A percentile compares a stretch with the other conserved stretches of the same genome.
Evolutionary conservation across 768 basidiomycete species (phyloP).

Genomic region (Piloderma croceum): DNA sequence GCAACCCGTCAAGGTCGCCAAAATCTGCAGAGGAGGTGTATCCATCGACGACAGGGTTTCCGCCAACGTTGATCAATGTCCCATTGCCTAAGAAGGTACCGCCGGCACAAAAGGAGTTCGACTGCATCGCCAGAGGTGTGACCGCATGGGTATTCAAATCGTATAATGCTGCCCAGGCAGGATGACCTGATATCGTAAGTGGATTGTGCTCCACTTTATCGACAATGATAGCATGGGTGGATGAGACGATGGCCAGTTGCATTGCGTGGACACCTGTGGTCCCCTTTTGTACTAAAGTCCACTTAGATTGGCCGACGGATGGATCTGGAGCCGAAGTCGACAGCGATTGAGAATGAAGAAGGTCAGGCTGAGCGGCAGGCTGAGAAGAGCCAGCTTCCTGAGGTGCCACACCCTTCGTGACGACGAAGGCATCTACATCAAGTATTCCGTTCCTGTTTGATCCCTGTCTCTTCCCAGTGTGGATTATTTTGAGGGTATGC

Average conservation of each 20-base stretch:
- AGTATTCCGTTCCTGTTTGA: conserved; percentile 31
- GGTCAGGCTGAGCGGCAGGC: background rate
- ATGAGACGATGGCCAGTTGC: conserved; percentile 67
- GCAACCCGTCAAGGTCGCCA: conserved; percentile 68
- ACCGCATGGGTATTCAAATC: conserved; percentile 60
- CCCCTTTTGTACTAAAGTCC: conserved; percentile 61
- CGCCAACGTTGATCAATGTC: conserved; percentile 73
- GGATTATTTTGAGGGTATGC: conserved; percentile 62
- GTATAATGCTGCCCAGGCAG: conserved; percentile 77
- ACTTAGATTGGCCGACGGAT: conserved; percentile 26
- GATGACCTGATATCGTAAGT: conserved; percentile 63
- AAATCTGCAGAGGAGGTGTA: conserved; percentile 67
- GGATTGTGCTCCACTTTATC: conserved; percentile 90
- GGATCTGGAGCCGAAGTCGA: conserved; percentile 6
- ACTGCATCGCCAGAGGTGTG: conserved; percentile 57
- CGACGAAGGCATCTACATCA: conserved; percentile 64
- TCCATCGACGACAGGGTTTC: conserved; percentile 68
- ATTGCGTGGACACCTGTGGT: conserved; percentile 74
- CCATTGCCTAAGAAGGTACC: conserved; percentile 76
- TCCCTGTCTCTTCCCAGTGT: conserved; percentile 40
- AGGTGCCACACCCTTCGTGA: conserved; percentile 38
- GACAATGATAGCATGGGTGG: conserved; percentile 63
- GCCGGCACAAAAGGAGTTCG: conserved; percentile 85
- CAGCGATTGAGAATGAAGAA: no score
- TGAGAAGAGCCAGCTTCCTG: conserved; percentile 2